Evolutionary conservation across 2,329 filamentous ascomycete genomes (phyloP), one percentile per base, ranked within the genome.

Genomic region (Arthrobotrys pseudoclavata): DNA sequence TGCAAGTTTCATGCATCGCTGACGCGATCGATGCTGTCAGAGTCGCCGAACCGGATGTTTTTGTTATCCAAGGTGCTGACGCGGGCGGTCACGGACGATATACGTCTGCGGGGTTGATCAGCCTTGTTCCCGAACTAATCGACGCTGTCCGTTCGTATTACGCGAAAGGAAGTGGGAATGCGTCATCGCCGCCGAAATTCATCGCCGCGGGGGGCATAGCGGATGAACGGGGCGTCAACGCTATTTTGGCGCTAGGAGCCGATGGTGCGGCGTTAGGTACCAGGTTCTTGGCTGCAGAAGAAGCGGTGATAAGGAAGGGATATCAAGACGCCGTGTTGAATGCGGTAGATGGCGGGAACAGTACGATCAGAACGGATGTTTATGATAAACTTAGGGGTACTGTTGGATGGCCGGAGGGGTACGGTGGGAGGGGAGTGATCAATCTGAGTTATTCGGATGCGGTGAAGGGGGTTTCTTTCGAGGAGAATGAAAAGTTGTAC

Each of bases 401-500:
- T 0, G 85, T 84, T 18, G 86, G 85, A 1, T 91, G 89, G 89
- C 88, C 89, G 0, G 82, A 83, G 40, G 83, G 83, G 13, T 90
- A 89, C 81, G 87, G 88, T 82, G 89, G 86, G 0, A 84, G 89
- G n/a, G 87, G 86, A 0, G 83, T 91, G 1, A 82, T 88, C 5
- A 91, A 91, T 80, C 82, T 84, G 79, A 90, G 86, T 70, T 88
- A 83, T 69, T 76, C 82, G 63, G 86, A 87, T 79, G 80, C 83
- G 26, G 78, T 83, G 22, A 80, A 80, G 24, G 84, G 85, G 20
- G 81, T 85, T 80, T 68, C 79, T 12, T 82, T 83, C 24, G 83
- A 84, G 15, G 84, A 85, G 79, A 86, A 86, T 78, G 81, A 80
- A 66, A 69, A 81, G 34, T 75, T 85, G 29, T 86, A 87, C 82